These are phyloP conservation scores for Phytophthora syringae DNA, from an alignment of 352 stramenopile genomes.

Conservation along the genomic window DNA sequence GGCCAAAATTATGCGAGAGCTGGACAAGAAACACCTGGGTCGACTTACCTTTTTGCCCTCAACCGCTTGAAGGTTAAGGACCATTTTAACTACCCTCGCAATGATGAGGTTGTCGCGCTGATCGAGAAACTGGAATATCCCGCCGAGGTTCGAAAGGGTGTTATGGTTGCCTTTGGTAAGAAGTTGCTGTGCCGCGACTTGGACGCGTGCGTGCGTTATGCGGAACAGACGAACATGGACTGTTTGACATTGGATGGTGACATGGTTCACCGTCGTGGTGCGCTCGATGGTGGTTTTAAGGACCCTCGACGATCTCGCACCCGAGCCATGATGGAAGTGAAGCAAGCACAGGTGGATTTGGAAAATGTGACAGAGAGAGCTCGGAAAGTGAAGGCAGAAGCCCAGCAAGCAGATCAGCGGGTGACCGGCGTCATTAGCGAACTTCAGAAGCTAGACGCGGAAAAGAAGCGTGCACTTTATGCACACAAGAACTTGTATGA, in stretches of 20 bases:
- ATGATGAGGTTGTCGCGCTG: slow-evolving; percentile 84
- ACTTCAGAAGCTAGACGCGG: slow-evolving; percentile 84
- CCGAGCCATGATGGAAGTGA: slow-evolving; percentile 87
- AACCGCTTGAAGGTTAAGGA: slow-evolving; percentile 92
- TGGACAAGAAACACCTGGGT: slow-evolving; percentile 94
- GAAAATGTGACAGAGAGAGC: slow-evolving; percentile 76
- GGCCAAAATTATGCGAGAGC: slow-evolving; percentile 92
- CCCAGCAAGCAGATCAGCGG: slow-evolving; percentile 91
- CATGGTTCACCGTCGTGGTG: slow-evolving; percentile 96
- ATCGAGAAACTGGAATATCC: slow-evolving; percentile 90
- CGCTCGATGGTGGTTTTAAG: slow-evolving; percentile 97
- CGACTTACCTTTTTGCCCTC: slow-evolving; percentile 97
- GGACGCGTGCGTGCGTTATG: slow-evolving; percentile 87
- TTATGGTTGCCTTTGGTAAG: slow-evolving; percentile 96
- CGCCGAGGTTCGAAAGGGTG: slow-evolving; percentile 88
- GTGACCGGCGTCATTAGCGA: slow-evolving; percentile 84
- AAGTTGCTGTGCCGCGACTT: slow-evolving; percentile 97
- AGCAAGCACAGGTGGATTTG: slow-evolving; percentile 75
- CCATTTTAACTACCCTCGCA: slow-evolving; percentile 67
- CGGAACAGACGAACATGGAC: slow-evolving; percentile 93
- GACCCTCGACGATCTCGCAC: slow-evolving; percentile 86
- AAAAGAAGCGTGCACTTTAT: slow-evolving; percentile 79
- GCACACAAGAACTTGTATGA: slow-evolving; percentile 80
- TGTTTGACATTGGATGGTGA: slow-evolving; percentile 99
- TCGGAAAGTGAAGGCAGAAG: slow-evolving; percentile 84